Percentiles rank a stretch among this genome's conserved stretches.
phyloP scores from a whole-genome alignment of 2,329 filamentous ascomycete species.

The Hypoxylon sp. region DNA sequence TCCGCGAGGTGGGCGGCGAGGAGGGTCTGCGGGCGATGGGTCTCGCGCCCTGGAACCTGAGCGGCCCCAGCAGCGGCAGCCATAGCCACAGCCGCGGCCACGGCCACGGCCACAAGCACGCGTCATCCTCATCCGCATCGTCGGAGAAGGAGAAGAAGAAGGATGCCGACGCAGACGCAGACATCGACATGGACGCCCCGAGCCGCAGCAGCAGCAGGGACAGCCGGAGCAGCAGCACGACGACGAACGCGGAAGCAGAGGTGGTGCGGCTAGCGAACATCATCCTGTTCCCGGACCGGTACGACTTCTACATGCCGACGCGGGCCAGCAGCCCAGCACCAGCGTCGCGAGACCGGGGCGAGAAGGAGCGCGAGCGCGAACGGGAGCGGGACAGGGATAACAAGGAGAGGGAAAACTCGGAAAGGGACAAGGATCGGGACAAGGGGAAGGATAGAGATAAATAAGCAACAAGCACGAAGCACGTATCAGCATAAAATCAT shows the following conservation, averaged over 20 bases:
- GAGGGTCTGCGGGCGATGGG: slow-evolving; percentile 70
- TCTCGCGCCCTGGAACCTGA: slow-evolving; percentile 63
- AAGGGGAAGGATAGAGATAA: slow-evolving; percentile 33
- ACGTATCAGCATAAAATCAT: slow-evolving; percentile 9
- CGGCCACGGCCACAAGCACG: slow-evolving; percentile 10
- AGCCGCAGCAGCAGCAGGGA: slow-evolving; percentile 42
- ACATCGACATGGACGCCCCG: slow-evolving; percentile 41
- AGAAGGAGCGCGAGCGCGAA: slow-evolving; percentile 30
- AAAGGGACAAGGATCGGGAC: slow-evolving; percentile 38
- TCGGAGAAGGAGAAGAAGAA: slow-evolving; percentile 38
- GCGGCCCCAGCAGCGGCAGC: slow-evolving; percentile 48
- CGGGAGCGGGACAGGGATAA: slow-evolving; percentile 35
- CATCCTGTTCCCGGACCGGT: slow-evolving; percentile 67
- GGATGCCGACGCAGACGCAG: slow-evolving; percentile 24
- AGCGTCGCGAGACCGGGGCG: slow-evolving; percentile 6
- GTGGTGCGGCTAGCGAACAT: slow-evolving; percentile 67
- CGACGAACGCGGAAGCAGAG: slow-evolving; percentile 62
- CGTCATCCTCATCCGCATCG: slow-evolving; percentile 24
- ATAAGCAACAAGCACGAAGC: slow-evolving; percentile 12
- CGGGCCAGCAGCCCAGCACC: slow-evolving; percentile 47
- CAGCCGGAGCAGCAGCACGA: slow-evolving; percentile 41
- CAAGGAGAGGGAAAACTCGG: slow-evolving; percentile 21
- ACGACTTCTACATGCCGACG: slow-evolving; percentile 62
- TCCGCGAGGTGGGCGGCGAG: slow-evolving; percentile 63
- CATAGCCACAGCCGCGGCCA: slow-evolving; percentile 37